A percentile compares a stretch with the other conserved stretches of the same genome.
These are phyloP conservation scores for Colletotrichum karsti DNA, from an alignment of 2,329 filamentous ascomycete genomes.

Conservation along the genomic window DNA sequence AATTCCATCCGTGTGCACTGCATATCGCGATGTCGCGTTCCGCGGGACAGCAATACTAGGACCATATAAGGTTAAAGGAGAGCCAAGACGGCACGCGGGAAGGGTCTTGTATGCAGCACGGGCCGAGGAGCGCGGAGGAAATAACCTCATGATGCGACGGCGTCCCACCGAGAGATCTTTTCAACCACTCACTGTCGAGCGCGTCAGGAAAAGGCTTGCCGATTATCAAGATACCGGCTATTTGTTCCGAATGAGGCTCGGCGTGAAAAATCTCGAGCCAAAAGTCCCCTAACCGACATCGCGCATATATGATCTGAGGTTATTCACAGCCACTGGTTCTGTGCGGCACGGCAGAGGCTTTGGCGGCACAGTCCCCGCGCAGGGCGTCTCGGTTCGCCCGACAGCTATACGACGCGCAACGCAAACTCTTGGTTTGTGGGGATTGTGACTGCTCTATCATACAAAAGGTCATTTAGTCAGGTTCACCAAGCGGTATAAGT, in stretches of 20 bases:
- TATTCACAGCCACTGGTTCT: not conserved
- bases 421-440: not conserved
- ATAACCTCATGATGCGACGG: not conserved
- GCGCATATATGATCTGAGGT: not conserved
- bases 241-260: not conserved
- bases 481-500: no score
- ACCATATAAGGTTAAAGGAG: constrained; percentile 5
- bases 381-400: not conserved
- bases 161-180: not conserved
- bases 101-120: not conserved
- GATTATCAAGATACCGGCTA: not conserved
- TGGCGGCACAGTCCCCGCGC: not conserved
- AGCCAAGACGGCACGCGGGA: constrained; percentile 2
- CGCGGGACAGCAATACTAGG: not conserved
- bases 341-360: not conserved
- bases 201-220: not conserved
- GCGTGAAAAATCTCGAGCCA: not conserved
- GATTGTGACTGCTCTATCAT: no score
- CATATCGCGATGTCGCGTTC: not conserved
- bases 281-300: not conserved
- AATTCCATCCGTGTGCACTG: not conserved
- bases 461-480: no score
- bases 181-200: not conserved
- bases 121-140: not conserved
- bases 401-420: not conserved